These are phyloP conservation scores for Saccharata proteae DNA, from an alignment of 2,329 filamentous ascomycete genomes.

Conservation along the genomic window DNA sequence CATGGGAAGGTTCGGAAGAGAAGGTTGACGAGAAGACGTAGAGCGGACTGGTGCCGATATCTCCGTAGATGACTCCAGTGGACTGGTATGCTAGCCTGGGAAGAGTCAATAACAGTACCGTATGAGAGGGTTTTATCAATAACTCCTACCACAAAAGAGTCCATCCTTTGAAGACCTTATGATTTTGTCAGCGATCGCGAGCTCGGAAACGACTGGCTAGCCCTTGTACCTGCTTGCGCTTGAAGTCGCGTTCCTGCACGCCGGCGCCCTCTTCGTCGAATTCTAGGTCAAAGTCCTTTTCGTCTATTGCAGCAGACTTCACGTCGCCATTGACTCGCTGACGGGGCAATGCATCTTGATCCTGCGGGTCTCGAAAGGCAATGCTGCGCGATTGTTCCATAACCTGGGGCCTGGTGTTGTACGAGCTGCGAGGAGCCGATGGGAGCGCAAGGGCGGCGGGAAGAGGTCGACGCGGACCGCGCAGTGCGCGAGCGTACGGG, in stretches of 20 bases:
- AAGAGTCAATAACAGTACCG: slow-evolving; percentile 1
- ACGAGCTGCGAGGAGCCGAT: no score
- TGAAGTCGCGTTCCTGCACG: slow-evolving; percentile 10
- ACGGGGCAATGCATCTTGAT: no score
- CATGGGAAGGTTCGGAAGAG: slow-evolving; percentile 39
- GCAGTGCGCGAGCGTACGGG: no score
- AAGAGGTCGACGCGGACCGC: no score
- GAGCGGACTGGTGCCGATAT: slow-evolving; percentile 56
- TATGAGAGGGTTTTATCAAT: not conserved
- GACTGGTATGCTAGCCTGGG: slow-evolving; percentile 50
- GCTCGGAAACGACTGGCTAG: not conserved
- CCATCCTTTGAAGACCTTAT: slow-evolving; percentile 10
- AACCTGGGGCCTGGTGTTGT: no score
- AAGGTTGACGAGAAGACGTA: slow-evolving; percentile 64
- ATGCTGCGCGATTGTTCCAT: no score
- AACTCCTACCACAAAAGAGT: slow-evolving; percentile 8
- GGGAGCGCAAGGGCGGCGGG: no score
- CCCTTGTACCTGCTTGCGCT: slow-evolving; percentile 9
- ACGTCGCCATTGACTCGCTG: slow-evolving; percentile 1
- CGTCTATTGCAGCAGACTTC: not conserved
- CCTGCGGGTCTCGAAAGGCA: no score
- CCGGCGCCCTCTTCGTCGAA: slow-evolving; percentile 9
- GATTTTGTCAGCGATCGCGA: not conserved
- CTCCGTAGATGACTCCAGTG: slow-evolving; percentile 56
- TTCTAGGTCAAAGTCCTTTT: slow-evolving; percentile 9